Base-by-base conservation (phyloP, 2,329 filamentous ascomycete genomes). In the Nothophaeocryptopus gaeumannii region DNA sequence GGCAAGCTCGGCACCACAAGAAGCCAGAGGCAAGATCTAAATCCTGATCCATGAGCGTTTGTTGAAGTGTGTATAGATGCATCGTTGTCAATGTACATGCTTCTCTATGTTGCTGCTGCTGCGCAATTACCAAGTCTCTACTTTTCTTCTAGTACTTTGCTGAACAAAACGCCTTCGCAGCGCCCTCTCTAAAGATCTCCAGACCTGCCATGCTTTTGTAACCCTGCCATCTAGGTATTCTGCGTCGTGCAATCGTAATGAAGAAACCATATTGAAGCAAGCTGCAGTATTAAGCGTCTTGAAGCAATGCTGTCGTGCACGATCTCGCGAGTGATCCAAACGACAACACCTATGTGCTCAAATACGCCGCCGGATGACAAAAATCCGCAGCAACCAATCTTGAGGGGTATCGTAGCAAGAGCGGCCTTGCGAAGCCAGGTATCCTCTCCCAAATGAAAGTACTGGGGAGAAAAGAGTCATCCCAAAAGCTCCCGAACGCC, bases 401-500 rank as follows among this genome's bases (percentile, higher is more conserved):
- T 50, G 49, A 46, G 51, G 54, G 54, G 56, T 59, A 57, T 57
- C 54, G 53, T 51, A 54, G 56, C 50, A 54, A 53, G 54, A 52
- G 39, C 39, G 46, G 49, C 45, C 50, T 55, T 57, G 52, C 53
- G 56, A 59, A 59, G 58, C 55, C 51, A 58, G 59, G 55, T 63
- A 61, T 62, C 59, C 20, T 58, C 60, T 59, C 58, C 49, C 52
- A 50, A 51, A 50, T 49, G 36, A 45, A 26, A 45, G 33, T 31
- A 39, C 40, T 39, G 42, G 37, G 43, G 36, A 26, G 49, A 59
- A 55, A 59, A 51, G 54, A 62, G 55, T 62, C 58, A 64, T 62
- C 58, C 62, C 60, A 55, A 55, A 55, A 46, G 55, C 58, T 56
- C 58, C 56, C 39, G 30, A 61, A 63, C 60, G 52, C 60, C 60